phyloP scores from a whole-genome alignment of 306 rosid genomes.

The Cicer yamashitae region DNA sequence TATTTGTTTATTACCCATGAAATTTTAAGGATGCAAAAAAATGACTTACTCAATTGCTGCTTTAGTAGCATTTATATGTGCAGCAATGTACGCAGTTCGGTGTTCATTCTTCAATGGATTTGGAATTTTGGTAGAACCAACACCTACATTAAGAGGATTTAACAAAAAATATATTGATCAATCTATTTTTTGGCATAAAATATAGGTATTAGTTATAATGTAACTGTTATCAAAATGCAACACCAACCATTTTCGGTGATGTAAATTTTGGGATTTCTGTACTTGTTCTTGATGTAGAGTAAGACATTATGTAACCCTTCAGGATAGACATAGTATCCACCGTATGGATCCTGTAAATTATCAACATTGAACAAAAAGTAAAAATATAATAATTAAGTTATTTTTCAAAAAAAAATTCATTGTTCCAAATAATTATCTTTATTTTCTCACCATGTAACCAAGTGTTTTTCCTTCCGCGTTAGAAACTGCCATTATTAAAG shows the following conservation, averaged over 20 bases:
- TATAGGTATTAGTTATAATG: not conserved
- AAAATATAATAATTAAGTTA: not conserved
- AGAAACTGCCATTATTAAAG: constrained; percentile 12
- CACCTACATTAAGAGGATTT: not conserved
- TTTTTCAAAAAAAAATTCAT: not conserved
- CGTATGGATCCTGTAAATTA: not conserved
- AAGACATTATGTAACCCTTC: constrained; percentile 44
- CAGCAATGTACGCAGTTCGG: not conserved
- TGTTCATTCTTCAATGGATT: not conserved
- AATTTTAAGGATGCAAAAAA: not conserved
- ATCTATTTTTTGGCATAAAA: not conserved
- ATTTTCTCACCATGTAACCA: constrained; percentile 49
- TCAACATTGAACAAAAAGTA: not conserved
- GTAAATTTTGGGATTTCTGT: constrained; percentile 42
- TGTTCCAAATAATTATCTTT: not conserved
- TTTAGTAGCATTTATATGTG: constrained; percentile 9
- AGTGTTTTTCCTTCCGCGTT: constrained; percentile 31
- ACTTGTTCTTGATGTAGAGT: constrained; percentile 33
- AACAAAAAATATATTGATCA: not conserved
- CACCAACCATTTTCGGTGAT: constrained; percentile 50
- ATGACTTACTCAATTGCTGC: constrained; percentile 23
- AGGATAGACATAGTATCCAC: constrained; percentile 26
- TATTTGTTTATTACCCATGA: too few relatives aligned
- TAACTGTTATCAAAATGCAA: not conserved
- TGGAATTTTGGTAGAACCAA: not conserved